These are phyloP conservation scores for Blastomyces gilchristii DNA, from an alignment of 2,329 filamentous ascomycete genomes.

Conservation along the genomic window DNA sequence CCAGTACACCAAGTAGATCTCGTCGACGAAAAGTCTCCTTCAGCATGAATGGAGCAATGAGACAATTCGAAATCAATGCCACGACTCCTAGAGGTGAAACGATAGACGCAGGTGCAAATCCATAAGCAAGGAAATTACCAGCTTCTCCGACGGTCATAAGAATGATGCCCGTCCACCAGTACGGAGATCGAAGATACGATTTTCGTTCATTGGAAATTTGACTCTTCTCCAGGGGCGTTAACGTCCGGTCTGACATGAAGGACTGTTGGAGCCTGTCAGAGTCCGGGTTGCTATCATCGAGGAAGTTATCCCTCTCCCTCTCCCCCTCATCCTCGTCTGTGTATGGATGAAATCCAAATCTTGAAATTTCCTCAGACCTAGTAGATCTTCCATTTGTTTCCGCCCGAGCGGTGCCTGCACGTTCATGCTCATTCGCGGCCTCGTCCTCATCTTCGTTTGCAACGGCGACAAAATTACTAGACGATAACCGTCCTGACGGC, in stretches of 20 bases:
- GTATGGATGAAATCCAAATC: background rate
- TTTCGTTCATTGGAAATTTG: slow-evolving; percentile 42
- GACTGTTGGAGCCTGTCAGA: slow-evolving; percentile 23
- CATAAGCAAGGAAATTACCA: slow-evolving; percentile 94
- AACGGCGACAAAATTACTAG: slow-evolving; percentile 36
- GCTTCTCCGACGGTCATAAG: slow-evolving; percentile 88
- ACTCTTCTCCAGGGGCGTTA: slow-evolving; percentile 30
- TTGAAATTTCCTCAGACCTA: background rate
- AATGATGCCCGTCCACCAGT: slow-evolving; percentile 92
- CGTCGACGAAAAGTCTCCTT: slow-evolving; percentile 78
- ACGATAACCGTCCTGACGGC: slow-evolving; percentile 4
- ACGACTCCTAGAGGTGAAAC: slow-evolving; percentile 96
- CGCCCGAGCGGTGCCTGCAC: background rate
- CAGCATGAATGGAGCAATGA: slow-evolving; percentile 89
- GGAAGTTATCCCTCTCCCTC: slow-evolving; percentile 11
- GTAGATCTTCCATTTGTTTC: slow-evolving; percentile 13
- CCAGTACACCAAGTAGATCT: slow-evolving; percentile 78
- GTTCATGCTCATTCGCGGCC: background rate
- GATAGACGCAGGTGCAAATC: slow-evolving; percentile 93
- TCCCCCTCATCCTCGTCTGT: slow-evolving; percentile 11
- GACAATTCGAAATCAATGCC: slow-evolving; percentile 87
- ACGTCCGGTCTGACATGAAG: slow-evolving; percentile 32
- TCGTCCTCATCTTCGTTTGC: slow-evolving; percentile 12
- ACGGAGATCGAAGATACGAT: slow-evolving; percentile 78
- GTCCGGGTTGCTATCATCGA: slow-evolving; percentile 34